A percentile compares a stretch with the other conserved stretches of the same genome.
These are phyloP conservation scores for Penicillium chermesinum DNA, from an alignment of 495 filamentous ascomycete species.

Conservation along the genomic window DNA sequence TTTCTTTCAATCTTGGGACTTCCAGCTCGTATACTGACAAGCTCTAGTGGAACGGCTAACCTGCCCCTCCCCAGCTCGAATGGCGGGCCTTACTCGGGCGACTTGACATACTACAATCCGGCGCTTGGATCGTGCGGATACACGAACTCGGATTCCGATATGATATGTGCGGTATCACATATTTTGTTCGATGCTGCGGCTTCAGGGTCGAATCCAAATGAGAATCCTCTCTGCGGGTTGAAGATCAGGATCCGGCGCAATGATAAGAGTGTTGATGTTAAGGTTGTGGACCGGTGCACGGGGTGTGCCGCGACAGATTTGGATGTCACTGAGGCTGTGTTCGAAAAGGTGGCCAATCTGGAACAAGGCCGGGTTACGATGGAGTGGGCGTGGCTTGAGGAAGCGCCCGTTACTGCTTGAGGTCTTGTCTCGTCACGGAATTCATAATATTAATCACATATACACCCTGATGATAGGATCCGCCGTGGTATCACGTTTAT, in stretches of 20 bases:
- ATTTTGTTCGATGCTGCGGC: constrained; percentile 59
- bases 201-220: constrained; percentile 56
- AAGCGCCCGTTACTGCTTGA: constrained; percentile 15
- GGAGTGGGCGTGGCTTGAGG: constrained; percentile 63
- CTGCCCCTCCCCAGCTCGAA: constrained; percentile 54
- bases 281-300: constrained; percentile 69
- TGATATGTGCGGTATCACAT: constrained; percentile 63
- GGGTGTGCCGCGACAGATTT: constrained; percentile 61
- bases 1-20: not conserved
- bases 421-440: not conserved
- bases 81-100: constrained; percentile 51
- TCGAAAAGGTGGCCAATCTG: constrained; percentile 53
- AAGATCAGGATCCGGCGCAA: constrained; percentile 53
- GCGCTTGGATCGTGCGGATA: constrained; percentile 69
- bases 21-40: not conserved
- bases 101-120: constrained; percentile 67
- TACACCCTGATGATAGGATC: not conserved
- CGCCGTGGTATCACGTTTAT: not conserved
- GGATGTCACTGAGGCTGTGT: constrained; percentile 59
- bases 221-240: constrained; percentile 65
- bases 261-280: constrained; percentile 57
- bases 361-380: constrained; percentile 54
- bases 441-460: not conserved
- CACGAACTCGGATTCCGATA: constrained; percentile 43
- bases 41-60: constrained; percentile 22